phyloP scores from a whole-genome alignment of 2,329 filamentous ascomycete species.

The Fusarium sp. region DNA sequence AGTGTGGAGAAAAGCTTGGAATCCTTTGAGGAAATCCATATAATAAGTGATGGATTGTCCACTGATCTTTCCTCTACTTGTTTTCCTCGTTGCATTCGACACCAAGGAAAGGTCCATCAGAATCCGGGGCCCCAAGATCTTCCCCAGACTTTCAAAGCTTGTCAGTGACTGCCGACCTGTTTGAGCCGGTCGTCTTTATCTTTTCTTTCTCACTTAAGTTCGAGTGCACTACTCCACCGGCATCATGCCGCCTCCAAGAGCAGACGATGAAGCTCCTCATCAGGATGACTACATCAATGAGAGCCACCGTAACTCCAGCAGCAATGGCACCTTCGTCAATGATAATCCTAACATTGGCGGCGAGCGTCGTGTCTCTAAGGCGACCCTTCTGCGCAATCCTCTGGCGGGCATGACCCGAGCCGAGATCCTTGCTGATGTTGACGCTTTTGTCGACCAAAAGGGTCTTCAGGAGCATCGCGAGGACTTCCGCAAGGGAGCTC shows the following conservation, averaged over 20 bases:
- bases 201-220: neutral
- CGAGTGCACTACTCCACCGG: neutral
- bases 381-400: slow-evolving; percentile 48
- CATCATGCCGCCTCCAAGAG: slow-evolving; percentile 44
- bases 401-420: slow-evolving; percentile 46
- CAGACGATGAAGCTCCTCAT: slow-evolving; percentile 41
- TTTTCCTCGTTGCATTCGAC: neutral
- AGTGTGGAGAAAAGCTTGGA: neutral
- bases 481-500: slow-evolving; percentile 63
- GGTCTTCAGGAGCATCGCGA: slow-evolving; percentile 51
- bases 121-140: slow-evolving; percentile 24
- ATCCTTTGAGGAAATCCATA: slow-evolving; percentile 1
- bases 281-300: slow-evolving; percentile 11
- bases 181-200: neutral
- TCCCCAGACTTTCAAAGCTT: slow-evolving; percentile 7
- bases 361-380: slow-evolving; percentile 35
- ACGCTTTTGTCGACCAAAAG: slow-evolving; percentile 51
- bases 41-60: slow-evolving; percentile 17
- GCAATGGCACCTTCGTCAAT: slow-evolving; percentile 35
- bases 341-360: slow-evolving; percentile 24
- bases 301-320: slow-evolving; percentile 32
- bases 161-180: neutral
- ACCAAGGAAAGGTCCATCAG: neutral
- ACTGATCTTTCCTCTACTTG: neutral
- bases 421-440: slow-evolving; percentile 50